Percentiles rank a stretch among this genome's conserved stretches.
Evolutionary conservation across 192 early-diverging fungal genomes (phyloP).

Genomic region (Pecoramyces ruminantium): DNA sequence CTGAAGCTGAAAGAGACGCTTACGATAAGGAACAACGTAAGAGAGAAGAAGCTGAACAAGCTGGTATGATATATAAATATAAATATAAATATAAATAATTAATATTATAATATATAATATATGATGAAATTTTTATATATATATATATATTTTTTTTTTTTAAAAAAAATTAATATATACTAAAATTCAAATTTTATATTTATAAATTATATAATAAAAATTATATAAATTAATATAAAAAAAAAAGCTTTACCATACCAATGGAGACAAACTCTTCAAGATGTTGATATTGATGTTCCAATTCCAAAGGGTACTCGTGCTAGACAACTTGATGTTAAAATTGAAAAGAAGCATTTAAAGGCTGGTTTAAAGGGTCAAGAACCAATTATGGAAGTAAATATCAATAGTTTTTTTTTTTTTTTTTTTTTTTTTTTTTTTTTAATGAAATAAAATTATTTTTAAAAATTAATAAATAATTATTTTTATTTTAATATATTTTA

Average conservation of each 20-base stretch:
- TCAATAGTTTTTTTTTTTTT: not conserved
- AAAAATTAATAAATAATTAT: too few species aligned
- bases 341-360: slow-evolving; percentile 47
- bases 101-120: too few species aligned
- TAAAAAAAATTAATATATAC: too few species aligned
- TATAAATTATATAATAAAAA: too few species aligned
- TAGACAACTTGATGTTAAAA: slow-evolving; percentile 41
- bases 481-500: not conserved
- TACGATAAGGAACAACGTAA: slow-evolving; percentile 16
- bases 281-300: slow-evolving; percentile 57
- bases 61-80: slow-evolving; percentile 8
- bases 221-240: not conserved
- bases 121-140: too few species aligned
- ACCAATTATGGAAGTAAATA: slow-evolving; percentile 49
- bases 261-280: slow-evolving; percentile 70
- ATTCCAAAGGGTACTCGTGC: slow-evolving; percentile 55
- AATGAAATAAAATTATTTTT: not conserved
- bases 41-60: slow-evolving; percentile 24
- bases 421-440: too few species aligned
- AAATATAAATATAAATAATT: too few species aligned
- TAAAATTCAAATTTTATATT: too few species aligned
- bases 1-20: slow-evolving; percentile 21
- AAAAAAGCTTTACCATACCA: slow-evolving; percentile 52
- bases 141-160: too few species aligned
- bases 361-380: slow-evolving; percentile 53